A percentile compares a stretch with the other conserved stretches of the same genome.
Conservation (phyloP, 2,329 filamentous ascomycete genomes). For the Orbilia blumenaviensis region DNA sequence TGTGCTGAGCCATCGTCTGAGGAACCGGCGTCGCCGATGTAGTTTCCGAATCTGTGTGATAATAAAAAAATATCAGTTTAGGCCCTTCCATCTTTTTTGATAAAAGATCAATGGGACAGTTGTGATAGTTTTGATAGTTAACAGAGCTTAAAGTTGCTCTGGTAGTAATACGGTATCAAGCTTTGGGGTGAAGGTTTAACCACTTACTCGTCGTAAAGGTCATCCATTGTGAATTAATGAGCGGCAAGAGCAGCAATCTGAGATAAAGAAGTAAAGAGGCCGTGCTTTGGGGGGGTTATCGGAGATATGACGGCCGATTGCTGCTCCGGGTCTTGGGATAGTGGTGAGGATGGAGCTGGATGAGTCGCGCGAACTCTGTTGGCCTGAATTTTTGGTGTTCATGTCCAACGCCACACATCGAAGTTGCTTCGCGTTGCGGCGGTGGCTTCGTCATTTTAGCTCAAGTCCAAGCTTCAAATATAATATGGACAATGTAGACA, state of each 20-base stretch:
- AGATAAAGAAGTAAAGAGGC: not conserved
- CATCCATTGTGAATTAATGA: slow-evolving; percentile 74
- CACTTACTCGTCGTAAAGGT: slow-evolving; percentile 91
- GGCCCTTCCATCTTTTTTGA: not conserved
- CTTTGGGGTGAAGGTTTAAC: not conserved
- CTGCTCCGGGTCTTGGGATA: slow-evolving; percentile 12
- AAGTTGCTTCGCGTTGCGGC: slow-evolving; percentile 30
- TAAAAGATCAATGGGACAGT: not conserved
- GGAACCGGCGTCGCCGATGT: slow-evolving; percentile 88
- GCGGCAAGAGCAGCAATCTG: not conserved
- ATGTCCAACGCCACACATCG: slow-evolving; percentile 36
- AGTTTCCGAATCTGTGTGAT: slow-evolving; percentile 85
- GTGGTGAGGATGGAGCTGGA: slow-evolving; percentile 35
- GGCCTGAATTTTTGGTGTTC: slow-evolving; percentile 51
- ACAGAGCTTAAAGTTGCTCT: slow-evolving; percentile 1
- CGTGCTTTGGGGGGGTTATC: not conserved
- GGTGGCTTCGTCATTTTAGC: not conserved
- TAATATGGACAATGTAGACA: no score
- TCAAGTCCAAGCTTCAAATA: not conserved
- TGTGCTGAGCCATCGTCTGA: slow-evolving; percentile 79
- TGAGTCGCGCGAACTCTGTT: slow-evolving; percentile 52
- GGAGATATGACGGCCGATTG: slow-evolving; percentile 1
- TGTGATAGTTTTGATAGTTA: not conserved
- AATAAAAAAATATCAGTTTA: slow-evolving; percentile 33
- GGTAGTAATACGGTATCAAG: not conserved